Conservation (phyloP, 495 filamentous ascomycete species). For the Penicillium chermesinum region DNA sequence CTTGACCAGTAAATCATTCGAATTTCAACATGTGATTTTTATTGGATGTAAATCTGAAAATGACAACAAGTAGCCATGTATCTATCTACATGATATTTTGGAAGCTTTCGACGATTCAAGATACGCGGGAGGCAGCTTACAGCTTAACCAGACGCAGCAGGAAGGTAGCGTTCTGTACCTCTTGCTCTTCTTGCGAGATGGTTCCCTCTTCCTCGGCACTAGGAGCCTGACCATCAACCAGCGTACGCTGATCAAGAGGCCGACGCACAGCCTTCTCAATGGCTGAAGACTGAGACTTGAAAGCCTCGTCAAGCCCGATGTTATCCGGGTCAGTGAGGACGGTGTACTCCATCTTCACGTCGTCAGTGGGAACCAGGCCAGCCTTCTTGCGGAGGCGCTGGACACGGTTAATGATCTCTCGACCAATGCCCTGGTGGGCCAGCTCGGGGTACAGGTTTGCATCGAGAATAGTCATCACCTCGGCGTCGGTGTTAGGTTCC, state of each 20-base stretch:
- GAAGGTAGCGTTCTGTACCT: conserved; percentile 83
- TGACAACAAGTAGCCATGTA: background rate
- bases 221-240: conserved; percentile 57
- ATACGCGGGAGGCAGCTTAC: conserved; percentile 32
- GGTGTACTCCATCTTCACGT: conserved; percentile 79
- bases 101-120: background rate
- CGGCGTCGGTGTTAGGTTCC: conserved; percentile 79
- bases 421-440: conserved; percentile 66
- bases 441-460: conserved; percentile 66
- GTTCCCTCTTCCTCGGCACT: conserved; percentile 53
- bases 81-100: background rate
- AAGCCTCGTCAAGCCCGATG: conserved; percentile 67
- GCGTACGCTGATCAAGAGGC: conserved; percentile 68
- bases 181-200: conserved; percentile 81
- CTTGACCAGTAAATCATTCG: background rate
- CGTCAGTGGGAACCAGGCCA: conserved; percentile 73
- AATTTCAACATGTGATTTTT: background rate
- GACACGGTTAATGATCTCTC: conserved; percentile 80
- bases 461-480: conserved; percentile 81
- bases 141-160: conserved; percentile 76
- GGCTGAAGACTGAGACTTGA: conserved; percentile 57
- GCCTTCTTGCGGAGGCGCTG: conserved; percentile 80
- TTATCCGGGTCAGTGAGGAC: conserved; percentile 72
- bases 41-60: background rate
- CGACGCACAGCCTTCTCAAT: conserved; percentile 79